Base-by-base conservation (phyloP, 768 basidiomycete genomes). In the Solioccasus polychromus region DNA sequence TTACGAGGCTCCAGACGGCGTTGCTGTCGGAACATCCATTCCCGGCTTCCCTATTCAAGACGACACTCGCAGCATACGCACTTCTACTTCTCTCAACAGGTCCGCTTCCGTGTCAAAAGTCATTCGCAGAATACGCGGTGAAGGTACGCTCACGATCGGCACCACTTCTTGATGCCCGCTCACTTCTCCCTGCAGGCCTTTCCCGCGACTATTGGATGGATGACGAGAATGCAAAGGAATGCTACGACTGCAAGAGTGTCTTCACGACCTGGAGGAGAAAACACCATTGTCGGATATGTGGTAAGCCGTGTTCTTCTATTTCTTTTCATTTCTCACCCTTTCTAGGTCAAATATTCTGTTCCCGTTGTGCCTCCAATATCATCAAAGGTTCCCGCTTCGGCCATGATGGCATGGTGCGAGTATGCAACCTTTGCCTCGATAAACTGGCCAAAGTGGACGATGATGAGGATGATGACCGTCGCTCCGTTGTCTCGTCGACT, bases 141-240 rank as follows among this genome's bases (percentile, higher is more conserved):
- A 95, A 78, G 92, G 93, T 77, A 55, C 50, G 64, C 59, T 20
- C 6, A 42, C 12, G 26, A 39, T 44, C 29, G 45, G 36, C 44
- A 39, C 45, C 37, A 28, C 36, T 28, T 36, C 23, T 35, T 32
- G 29, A 23, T 45, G 42, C 17, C 41, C 39, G 38, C 53, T 52
- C 28, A 54, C 45, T 5, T 9, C 12, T 51, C 43, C 18, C 3
- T 10, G 26, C 41, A 91, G 90, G 89, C n/a, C 61, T 95, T 17
- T 91, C 90, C 19, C 82, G 85, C 52, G 91, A 96, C 59, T 97
- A 97, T 61, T 99, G 96, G 96, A 97, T 98, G 93, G 90, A 92
- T 50, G 94, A 97, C 60, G 92, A 92, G 59, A 87, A 88, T 44
- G 91, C 90, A 58, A 96, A 88, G 61, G 92, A 96, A 58, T 95